Base-by-base conservation (phyloP, 2,329 filamentous ascomycete genomes). In the Trichoderma simmonsii region DNA sequence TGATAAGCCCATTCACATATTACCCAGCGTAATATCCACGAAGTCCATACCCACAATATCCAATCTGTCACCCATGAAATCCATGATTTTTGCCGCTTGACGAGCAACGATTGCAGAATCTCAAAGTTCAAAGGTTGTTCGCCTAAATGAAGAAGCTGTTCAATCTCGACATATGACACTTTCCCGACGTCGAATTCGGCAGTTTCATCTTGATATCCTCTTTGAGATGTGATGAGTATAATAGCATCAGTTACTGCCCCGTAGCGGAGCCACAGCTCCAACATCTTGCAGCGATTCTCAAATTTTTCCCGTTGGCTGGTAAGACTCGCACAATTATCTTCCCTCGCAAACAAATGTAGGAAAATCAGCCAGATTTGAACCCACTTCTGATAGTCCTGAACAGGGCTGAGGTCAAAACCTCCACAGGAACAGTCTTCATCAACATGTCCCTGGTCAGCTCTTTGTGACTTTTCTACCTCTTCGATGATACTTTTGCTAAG, bases 401-500 rank as follows among this genome's bases (percentile, higher is more conserved):
- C 5, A 2, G 8, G 30, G 3, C 0, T 0, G 3, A 0, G 15
- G 11, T 30, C 56, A 12, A 6, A 11, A 28, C 3, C 5, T 18
- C 1, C 56, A 6, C 56, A 59, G 26, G 56, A 3, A 30, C 15
- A 32, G 39, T 43, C 39, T 0, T 12, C 28, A 12, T 59, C 15
- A n/a, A 32, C 26, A n/a, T 59, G 56, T n/a, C 56, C 39, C 18
- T 4, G 6, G 6, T 43, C 39, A n/a, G 6, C n/a, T n/a, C n/a
- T n/a, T n/a, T n/a, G n/a, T n/a, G n/a, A n/a, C n/a, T n/a, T n/a
- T n/a, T n/a, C n/a, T n/a, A n/a, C n/a, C n/a, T n/a, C n/a, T n/a
- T n/a, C n/a, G n/a, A n/a, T n/a, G n/a, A n/a, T n/a, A n/a, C n/a
- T n/a, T n/a, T n/a, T n/a, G n/a, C n/a, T n/a, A n/a, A n/a, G n/a